These are phyloP conservation scores for Linum tenue DNA, from an alignment of 345 rosid genomes.

Conservation along the genomic window DNA sequence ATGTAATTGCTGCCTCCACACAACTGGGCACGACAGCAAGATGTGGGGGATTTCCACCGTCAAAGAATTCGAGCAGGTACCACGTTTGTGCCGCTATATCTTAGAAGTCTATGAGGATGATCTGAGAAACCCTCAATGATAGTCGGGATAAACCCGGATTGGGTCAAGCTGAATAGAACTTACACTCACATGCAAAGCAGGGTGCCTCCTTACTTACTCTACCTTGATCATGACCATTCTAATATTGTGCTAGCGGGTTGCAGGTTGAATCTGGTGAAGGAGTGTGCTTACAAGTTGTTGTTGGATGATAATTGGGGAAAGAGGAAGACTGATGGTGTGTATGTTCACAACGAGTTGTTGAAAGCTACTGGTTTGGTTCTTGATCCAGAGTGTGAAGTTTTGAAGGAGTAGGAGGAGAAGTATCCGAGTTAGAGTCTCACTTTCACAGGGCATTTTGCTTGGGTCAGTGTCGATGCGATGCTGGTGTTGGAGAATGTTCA, in stretches of 20 bases:
- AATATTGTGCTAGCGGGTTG: conserved; percentile 74
- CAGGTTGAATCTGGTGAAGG: conserved; percentile 80
- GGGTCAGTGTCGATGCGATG: conserved; percentile 90
- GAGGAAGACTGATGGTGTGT: conserved; percentile 76
- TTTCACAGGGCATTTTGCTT: conserved; percentile 84
- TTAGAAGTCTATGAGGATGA: conserved; percentile 90
- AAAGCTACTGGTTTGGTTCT: conserved; percentile 83
- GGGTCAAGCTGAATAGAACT: conserved; percentile 48
- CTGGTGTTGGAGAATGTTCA: conserved; percentile 64
- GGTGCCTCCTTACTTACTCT: conserved; percentile 71
- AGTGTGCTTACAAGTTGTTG: conserved; percentile 76
- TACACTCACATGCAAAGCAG: conserved; percentile 64
- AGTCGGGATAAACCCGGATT: conserved; percentile 72
- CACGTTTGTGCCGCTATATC: conserved; percentile 77
- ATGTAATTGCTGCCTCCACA: conserved; percentile 84
- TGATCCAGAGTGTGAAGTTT: conserved; percentile 60
- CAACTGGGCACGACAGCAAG: conserved; percentile 85
- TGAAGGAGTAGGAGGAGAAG: conserved; percentile 52
- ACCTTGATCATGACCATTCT: conserved; percentile 63
- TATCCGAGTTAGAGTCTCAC: conserved; percentile 74
- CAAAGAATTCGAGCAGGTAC: conserved; percentile 78
- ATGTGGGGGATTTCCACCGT: conserved; percentile 82
- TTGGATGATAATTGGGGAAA: conserved; percentile 81
- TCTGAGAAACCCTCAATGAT: conserved; percentile 71
- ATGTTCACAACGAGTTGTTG: conserved; percentile 85